Evolutionary conservation across 371 early-diverging fungal genomes (phyloP).

Genomic region (Chytridiales sp.): DNA sequence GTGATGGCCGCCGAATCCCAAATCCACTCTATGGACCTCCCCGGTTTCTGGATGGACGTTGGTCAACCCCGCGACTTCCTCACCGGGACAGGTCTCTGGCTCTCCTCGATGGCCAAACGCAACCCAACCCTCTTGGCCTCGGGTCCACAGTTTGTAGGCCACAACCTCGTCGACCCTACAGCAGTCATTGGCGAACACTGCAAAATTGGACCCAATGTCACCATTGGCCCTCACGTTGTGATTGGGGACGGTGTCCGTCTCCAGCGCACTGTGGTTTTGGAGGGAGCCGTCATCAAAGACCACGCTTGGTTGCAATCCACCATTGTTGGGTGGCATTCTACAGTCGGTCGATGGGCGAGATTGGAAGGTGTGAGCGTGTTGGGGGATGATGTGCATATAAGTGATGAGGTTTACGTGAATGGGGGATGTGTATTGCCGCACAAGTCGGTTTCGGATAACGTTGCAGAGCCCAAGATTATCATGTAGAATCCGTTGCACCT

Average conservation of each 20-base stretch:
- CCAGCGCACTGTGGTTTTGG: constrained; percentile 86
- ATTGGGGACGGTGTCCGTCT: constrained; percentile 96
- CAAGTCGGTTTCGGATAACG: constrained; percentile 78
- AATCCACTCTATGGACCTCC: constrained; percentile 89
- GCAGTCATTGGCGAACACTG: constrained; percentile 92
- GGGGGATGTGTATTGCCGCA: constrained; percentile 93
- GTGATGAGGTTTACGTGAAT: constrained; percentile 88
- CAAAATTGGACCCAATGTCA: constrained; percentile 94
- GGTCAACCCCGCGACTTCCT: constrained; percentile 99
- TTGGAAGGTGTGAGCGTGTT: constrained; percentile 90
- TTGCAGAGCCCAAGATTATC: constrained; percentile 91
- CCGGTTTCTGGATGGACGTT: constrained; percentile 99
- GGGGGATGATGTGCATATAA: constrained; percentile 92
- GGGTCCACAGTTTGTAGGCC: constrained; percentile 57
- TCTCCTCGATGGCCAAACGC: constrained; percentile 72
- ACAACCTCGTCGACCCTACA: constrained; percentile 85
- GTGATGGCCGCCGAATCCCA: constrained; percentile 80
- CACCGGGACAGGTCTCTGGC: constrained; percentile 91
- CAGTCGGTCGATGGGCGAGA: constrained; percentile 90
- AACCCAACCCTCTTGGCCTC: constrained; percentile 65
- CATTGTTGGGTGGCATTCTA: constrained; percentile 97
- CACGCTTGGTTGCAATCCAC: constrained; percentile 85
- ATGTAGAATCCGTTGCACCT: constrained; percentile 61
- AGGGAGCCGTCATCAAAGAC: constrained; percentile 83
- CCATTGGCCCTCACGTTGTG: constrained; percentile 87